phyloP scores from a whole-genome alignment of 2,329 filamentous ascomycete species.

The Epichloe glyceriae region DNA sequence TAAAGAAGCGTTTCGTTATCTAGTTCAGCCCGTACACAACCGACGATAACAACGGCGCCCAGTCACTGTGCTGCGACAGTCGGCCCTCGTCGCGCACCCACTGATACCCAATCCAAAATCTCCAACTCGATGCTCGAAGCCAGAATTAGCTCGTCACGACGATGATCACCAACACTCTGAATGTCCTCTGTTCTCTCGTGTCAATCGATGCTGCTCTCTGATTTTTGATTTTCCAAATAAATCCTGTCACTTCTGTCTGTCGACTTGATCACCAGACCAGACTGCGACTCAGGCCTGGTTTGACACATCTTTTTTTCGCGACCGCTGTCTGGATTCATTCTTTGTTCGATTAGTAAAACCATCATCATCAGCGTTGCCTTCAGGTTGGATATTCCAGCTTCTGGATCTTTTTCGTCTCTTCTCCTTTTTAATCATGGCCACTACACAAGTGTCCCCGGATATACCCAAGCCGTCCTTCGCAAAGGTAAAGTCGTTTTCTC shows the following conservation, averaged over 20 bases:
- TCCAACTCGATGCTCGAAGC: slow-evolving; percentile 1
- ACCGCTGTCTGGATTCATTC: slow-evolving; percentile 7
- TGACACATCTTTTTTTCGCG: not conserved
- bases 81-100: not conserved
- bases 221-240: slow-evolving; percentile 24
- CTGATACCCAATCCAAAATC: slow-evolving; percentile 1
- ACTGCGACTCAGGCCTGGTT: slow-evolving; percentile 2
- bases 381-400: slow-evolving; percentile 12
- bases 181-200: slow-evolving; percentile 35
- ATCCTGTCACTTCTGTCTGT: slow-evolving; percentile 19
- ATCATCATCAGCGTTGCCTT: slow-evolving; percentile 8
- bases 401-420: slow-evolving; percentile 5
- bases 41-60: not conserved
- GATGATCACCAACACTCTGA: slow-evolving; percentile 41
- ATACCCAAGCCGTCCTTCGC: slow-evolving; percentile 57
- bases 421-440: slow-evolving; percentile 27
- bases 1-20: not conserved
- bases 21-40: not conserved
- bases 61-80: slow-evolving; percentile 3
- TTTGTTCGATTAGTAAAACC: not conserved
- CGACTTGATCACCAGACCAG: slow-evolving; percentile 5
- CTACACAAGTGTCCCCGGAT: slow-evolving; percentile 33
- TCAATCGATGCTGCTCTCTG: slow-evolving; percentile 42
- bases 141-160: slow-evolving; percentile 31
- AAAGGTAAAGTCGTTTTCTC: slow-evolving; percentile 40